Evolutionary conservation across 306 rosid genomes (phyloP).

Genomic region (Alnus glutinosa): DNA sequence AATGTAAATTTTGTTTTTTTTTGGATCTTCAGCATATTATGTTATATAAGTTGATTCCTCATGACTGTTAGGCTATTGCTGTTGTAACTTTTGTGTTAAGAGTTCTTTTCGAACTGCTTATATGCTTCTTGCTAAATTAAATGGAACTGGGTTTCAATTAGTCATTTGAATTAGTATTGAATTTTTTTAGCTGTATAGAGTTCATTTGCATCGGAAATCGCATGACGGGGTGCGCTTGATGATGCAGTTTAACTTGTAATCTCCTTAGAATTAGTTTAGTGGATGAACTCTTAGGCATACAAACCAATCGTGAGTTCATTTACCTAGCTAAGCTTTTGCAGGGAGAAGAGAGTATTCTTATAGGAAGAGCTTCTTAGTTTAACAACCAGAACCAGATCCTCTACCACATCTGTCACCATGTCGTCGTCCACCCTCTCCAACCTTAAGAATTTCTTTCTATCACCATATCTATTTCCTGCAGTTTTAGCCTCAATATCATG

Average conservation of each 20-base stretch:
- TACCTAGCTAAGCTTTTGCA: not conserved
- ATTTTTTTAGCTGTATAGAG: not conserved
- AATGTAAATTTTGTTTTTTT: conserved; percentile 19
- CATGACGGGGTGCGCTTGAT: not conserved
- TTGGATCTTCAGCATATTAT: conserved; percentile 5
- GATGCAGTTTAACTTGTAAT: not conserved
- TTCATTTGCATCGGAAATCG: not conserved
- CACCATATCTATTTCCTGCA: not conserved
- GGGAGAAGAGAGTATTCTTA: not conserved
- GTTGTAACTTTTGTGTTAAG: conserved; percentile 25
- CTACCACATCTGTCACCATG: not conserved
- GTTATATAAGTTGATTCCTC: conserved; percentile 22
- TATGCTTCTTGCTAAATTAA: conserved; percentile 21
- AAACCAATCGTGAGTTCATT: not conserved
- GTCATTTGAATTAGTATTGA: not conserved
- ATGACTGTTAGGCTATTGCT: conserved; percentile 16
- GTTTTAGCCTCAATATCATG: not conserved
- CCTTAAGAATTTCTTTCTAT: not conserved
- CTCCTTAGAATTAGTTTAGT: not conserved
- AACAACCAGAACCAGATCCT: conserved; percentile 1
- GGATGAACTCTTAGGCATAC: not conserved
- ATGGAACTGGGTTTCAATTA: conserved; percentile 1
- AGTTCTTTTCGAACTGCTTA: conserved; percentile 6
- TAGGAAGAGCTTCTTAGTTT: not conserved
- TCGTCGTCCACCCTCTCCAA: not conserved